Conservation (phyloP, 805 yeast genomes). For the Schwanniomyces pseudopolymorphus region DNA sequence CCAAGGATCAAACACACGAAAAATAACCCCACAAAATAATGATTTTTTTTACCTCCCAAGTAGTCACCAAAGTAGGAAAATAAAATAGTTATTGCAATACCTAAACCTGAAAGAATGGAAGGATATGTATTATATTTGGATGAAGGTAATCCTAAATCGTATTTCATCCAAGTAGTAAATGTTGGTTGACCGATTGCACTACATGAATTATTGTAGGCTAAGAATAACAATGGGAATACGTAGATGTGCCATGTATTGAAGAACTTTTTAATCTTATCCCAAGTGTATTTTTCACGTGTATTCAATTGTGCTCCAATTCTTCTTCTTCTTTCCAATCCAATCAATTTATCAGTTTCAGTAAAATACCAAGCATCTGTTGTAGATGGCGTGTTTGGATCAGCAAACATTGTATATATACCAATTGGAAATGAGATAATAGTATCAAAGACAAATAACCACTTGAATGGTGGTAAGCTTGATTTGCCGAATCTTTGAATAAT, state of each 20-base stretch:
- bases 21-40: constrained; percentile 33
- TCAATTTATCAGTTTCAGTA: constrained; percentile 31
- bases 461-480: constrained; percentile 25
- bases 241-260: constrained; percentile 51
- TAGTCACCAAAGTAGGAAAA: constrained; percentile 31
- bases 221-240: constrained; percentile 41
- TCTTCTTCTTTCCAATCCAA: constrained; percentile 49
- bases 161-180: constrained; percentile 37
- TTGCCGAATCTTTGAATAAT: constrained; percentile 22
- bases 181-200: constrained; percentile 36
- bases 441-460: constrained; percentile 36
- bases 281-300: constrained; percentile 40
- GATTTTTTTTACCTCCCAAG: constrained; percentile 33
- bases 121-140: constrained; percentile 34
- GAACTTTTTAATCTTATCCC: constrained; percentile 37
- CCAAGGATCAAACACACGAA: constrained; percentile 43
- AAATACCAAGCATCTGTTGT: constrained; percentile 35
- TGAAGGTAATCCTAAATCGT: constrained; percentile 23
- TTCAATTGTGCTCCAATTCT: constrained; percentile 42
- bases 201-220: constrained; percentile 36
- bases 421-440: constrained; percentile 33
- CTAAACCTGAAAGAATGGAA: constrained; percentile 24
- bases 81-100: constrained; percentile 22
- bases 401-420: constrained; percentile 30
- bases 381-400: constrained; percentile 34